phyloP scores from a whole-genome alignment of 2,329 filamentous ascomycete genomes.

The Arthrinium puccinioides region DNA sequence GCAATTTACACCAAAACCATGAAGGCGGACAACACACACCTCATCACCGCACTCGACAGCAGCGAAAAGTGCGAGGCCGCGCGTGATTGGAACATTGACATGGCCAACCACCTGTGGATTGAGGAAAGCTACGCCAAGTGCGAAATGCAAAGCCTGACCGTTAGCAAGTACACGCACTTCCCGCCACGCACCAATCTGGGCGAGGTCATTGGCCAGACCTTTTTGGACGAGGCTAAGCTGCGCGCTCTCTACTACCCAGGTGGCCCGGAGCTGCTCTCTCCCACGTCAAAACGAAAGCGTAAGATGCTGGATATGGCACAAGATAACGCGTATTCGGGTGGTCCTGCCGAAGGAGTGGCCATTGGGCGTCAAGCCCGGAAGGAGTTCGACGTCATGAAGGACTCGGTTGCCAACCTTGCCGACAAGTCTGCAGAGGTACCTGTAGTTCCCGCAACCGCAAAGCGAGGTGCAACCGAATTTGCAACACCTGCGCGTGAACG shows the following conservation, averaged over 20 bases:
- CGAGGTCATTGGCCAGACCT: conserved; percentile 86
- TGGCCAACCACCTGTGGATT: conserved; percentile 93
- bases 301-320: conserved; percentile 42
- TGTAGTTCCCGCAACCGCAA: conserved; percentile 22
- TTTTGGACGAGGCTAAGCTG: conserved; percentile 58
- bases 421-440: conserved; percentile 23
- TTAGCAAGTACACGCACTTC: conserved; percentile 76
- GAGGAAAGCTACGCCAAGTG: conserved; percentile 96
- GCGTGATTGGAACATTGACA: conserved; percentile 81
- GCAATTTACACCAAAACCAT: conserved; percentile 91
- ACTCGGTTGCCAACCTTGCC: conserved; percentile 29
- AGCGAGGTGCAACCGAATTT: conserved; percentile 23
- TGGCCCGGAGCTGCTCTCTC: conserved; percentile 36
- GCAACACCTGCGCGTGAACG: conserved; percentile 44
- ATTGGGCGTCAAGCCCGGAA: conserved; percentile 32
- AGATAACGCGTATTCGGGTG: conserved; percentile 40
- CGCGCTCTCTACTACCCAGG: conserved; percentile 65
- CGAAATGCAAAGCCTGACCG: conserved; percentile 63
- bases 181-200: conserved; percentile 84
- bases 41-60: conserved; percentile 81
- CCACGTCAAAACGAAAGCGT: conserved; percentile 38
- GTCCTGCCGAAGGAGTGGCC: conserved; percentile 39
- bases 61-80: conserved; percentile 94
- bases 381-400: conserved; percentile 36
- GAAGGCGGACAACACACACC: conserved; percentile 90